Evolutionary conservation across 75 land plant species (phyloP), one percentile per base, ranked within the genome.

Genomic region (Adiantum capillusveneris): DNA sequence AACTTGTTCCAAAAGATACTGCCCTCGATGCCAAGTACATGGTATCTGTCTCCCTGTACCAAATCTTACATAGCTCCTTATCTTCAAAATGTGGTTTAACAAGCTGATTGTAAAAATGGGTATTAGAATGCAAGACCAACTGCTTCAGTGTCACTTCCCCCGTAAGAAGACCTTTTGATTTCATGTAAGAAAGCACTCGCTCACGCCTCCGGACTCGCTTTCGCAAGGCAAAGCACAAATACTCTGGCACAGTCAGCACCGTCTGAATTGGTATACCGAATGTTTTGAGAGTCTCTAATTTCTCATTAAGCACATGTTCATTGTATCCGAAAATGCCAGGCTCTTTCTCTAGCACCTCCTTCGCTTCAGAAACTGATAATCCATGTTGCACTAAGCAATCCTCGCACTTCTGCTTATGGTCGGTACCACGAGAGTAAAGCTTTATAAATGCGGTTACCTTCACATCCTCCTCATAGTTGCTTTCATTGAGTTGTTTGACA

Each of bases 401-500:
- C 28, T 53, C 55, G 14, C 28, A 24, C 28, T 26, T 53, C 25
- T 3, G 14, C 25, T 26, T 18, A 1, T 53, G 55, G 3, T 53
- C 28, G 3, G 55, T 5, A 12, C 28, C 28, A 22, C 55, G 55
- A 25, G 55, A 53, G 24, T 53, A 53, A 11, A 53, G 55, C 28
- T 53, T 53, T 24, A 53, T 53, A 14, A 53, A 53, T 25, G 55
- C 55, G 5, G 55, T 53, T 1, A 53, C 55, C 28, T 53, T 53
- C 28, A 2, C 24, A 13, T 22, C 5, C 24, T 53, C 29, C 18
- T 18, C 18, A 53, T 3, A 53, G 14, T 25, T 53, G 28, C 14
- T 12, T 26, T 25, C 14, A 6, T 53, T 53, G 9, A 53, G 55
- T 2, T 53, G 27, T 26, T 26, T 13, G 28, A 53, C 28, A 26